Percentiles rank a stretch among this genome's conserved stretches.
Evolutionary conservation across 805 yeast species (phyloP).

Genomic region (Zygosaccharomyces rouxii): DNA sequence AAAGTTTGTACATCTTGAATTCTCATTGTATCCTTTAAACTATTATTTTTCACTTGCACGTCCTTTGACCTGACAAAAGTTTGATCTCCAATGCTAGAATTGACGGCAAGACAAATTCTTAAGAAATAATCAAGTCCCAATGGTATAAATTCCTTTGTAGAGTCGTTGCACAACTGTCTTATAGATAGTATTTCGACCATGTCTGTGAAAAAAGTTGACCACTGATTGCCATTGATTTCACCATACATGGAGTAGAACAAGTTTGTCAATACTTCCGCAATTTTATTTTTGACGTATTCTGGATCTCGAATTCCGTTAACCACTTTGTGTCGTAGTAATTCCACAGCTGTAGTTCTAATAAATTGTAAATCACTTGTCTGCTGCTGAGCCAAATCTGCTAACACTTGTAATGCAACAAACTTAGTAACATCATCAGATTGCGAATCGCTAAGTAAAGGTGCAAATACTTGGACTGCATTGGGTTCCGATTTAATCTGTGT

Average conservation of each 20-base stretch:
- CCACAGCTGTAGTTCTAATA: constrained; percentile 25
- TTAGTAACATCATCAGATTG: constrained; percentile 28
- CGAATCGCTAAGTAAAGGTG: constrained; percentile 24
- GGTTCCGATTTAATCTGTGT: constrained; percentile 27
- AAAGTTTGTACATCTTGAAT: constrained; percentile 64
- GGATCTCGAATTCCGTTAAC: constrained; percentile 22
- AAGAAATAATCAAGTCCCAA: constrained; percentile 64
- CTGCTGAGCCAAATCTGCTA: constrained; percentile 24
- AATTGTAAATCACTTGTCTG: constrained; percentile 14
- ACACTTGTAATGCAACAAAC: constrained; percentile 33
- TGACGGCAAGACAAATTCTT: constrained; percentile 69
- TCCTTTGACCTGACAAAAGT: constrained; percentile 67
- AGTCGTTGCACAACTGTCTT: constrained; percentile 14
- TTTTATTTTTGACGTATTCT: constrained; percentile 34
- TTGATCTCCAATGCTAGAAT: constrained; percentile 91
- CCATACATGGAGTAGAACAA: constrained; percentile 34
- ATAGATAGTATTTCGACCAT: constrained; percentile 25
- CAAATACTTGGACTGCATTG: constrained; percentile 27
- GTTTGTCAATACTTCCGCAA: constrained; percentile 33
- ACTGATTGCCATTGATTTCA: constrained; percentile 27
- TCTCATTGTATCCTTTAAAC: constrained; percentile 79
- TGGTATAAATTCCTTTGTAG: constrained; percentile 31
- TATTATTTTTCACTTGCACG: constrained; percentile 58
- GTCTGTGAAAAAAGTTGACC: constrained; percentile 34
- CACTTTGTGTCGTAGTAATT: constrained; percentile 23